Evolutionary conservation across 345 rosid genomes (phyloP).

Genomic region (Brassica nigra): DNA sequence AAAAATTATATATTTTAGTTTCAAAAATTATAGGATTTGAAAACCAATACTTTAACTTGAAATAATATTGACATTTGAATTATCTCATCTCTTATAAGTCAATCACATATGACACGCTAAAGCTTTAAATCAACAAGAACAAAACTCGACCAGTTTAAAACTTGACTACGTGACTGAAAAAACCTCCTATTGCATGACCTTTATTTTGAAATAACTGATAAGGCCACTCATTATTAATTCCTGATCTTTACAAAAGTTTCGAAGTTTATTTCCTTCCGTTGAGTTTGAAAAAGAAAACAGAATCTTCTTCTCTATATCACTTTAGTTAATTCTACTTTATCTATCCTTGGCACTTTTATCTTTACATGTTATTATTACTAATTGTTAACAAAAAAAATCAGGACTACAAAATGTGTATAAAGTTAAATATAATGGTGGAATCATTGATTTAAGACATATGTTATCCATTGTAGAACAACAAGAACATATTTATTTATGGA

Average conservation of each 20-base stretch:
- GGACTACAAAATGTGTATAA: background rate
- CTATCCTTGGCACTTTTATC: conserved; percentile 15
- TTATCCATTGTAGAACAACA: background rate
- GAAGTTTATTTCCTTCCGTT: conserved; percentile 8
- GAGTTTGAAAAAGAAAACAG: conserved; percentile 14
- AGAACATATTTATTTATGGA: background rate
- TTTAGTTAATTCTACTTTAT: conserved; percentile 21
- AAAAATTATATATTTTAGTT: background rate
- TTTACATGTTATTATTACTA: conserved; percentile 15
- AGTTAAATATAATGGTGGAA: background rate
- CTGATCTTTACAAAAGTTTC: conserved; percentile 22
- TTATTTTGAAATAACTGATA: conserved; percentile 41
- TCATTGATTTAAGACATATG: background rate
- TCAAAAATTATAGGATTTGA: background rate
- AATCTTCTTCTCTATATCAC: conserved; percentile 20
- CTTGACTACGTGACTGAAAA: background rate
- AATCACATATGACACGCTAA: background rate
- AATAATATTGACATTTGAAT: background rate
- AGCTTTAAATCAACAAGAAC: conserved; percentile 10
- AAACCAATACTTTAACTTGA: background rate
- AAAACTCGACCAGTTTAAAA: background rate
- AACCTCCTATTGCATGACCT: conserved; percentile 20
- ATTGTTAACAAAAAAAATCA: background rate
- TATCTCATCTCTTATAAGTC: background rate
- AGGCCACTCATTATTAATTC: conserved; percentile 11